Percentiles rank a stretch among this genome's conserved stretches.
phyloP scores from a whole-genome alignment of 495 filamentous ascomycete genomes.

The Penicillium egyptiacum region DNA sequence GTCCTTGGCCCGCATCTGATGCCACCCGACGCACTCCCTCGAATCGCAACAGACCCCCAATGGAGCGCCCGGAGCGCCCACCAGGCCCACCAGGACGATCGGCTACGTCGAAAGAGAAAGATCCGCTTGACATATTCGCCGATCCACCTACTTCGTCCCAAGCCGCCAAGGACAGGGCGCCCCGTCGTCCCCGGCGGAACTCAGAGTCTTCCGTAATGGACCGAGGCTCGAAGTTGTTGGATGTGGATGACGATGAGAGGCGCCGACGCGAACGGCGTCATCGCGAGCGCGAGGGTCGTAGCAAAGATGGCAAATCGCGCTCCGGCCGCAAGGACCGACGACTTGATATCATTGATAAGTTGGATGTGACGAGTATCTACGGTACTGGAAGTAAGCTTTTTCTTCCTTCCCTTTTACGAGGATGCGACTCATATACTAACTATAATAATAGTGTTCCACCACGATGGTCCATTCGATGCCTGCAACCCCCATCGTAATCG shows the following conservation, averaged over 20 bases:
- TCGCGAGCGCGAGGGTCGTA: conserved; percentile 65
- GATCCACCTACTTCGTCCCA: conserved; percentile 49
- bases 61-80: conserved; percentile 38
- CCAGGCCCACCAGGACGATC: conserved; percentile 22
- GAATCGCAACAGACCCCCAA: conserved; percentile 31
- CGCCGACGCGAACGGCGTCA: conserved; percentile 69
- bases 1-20: conserved; percentile 42
- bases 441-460: conserved; percentile 77
- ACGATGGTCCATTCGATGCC: conserved; percentile 97
- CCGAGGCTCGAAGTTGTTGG: conserved; percentile 54
- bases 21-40: conserved; percentile 34
- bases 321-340: conserved; percentile 55
- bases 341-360: conserved; percentile 92
- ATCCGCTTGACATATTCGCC: conserved; percentile 59
- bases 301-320: conserved; percentile 54
- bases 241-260: conserved; percentile 68
- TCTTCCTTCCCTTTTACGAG: not conserved
- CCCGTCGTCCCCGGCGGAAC: conserved; percentile 73
- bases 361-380: conserved; percentile 97
- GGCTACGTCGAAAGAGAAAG: conserved; percentile 32
- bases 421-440: conserved; percentile 10
- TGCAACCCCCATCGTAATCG: conserved; percentile 95
- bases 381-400: conserved; percentile 77
- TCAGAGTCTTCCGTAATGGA: conserved; percentile 92
- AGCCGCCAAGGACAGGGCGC: conserved; percentile 25